Evolutionary conservation across 768 basidiomycete genomes (phyloP).

Genomic region (Lentinula sp.): DNA sequence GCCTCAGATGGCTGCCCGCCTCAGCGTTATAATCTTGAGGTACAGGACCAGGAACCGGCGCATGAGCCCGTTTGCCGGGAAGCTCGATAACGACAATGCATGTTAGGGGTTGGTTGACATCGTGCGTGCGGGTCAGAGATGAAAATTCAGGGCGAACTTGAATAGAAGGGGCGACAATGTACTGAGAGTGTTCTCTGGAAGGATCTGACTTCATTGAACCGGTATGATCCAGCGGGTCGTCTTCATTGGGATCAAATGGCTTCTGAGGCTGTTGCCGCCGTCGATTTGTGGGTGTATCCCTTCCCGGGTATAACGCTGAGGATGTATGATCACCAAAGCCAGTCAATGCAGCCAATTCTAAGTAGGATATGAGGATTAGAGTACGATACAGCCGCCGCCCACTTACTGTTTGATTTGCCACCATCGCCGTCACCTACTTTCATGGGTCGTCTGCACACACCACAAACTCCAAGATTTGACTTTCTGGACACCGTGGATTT

Average conservation of each 20-base stretch:
- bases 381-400: constrained; percentile 6
- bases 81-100: constrained; percentile 94
- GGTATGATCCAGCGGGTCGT: constrained; percentile 74
- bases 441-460: constrained; percentile 96
- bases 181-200: constrained; percentile 44
- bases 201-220: constrained; percentile 40
- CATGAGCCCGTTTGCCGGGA: constrained; percentile 59
- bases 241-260: constrained; percentile 69
- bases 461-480: constrained; percentile 89
- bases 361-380: background rate
- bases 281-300: constrained; percentile 49
- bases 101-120: constrained; percentile 78
- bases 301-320: constrained; percentile 59
- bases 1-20: constrained; percentile 14
- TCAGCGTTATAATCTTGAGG: constrained; percentile 40
- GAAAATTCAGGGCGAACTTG: constrained; percentile 91
- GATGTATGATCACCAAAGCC: constrained; percentile 71
- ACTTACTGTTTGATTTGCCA: constrained; percentile 85
- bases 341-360: constrained; percentile 91
- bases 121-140: constrained; percentile 63
- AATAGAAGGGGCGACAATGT: constrained; percentile 88
- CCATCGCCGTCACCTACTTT: constrained; percentile 86
- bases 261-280: constrained; percentile 25
- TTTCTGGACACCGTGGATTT: constrained; percentile 55
- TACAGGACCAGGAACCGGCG: constrained; percentile 49